A percentile compares a stretch with the other conserved stretches of the same genome.
These are phyloP conservation scores for Cytospora mali DNA, from an alignment of 2,329 filamentous ascomycete genomes.

Conservation along the genomic window DNA sequence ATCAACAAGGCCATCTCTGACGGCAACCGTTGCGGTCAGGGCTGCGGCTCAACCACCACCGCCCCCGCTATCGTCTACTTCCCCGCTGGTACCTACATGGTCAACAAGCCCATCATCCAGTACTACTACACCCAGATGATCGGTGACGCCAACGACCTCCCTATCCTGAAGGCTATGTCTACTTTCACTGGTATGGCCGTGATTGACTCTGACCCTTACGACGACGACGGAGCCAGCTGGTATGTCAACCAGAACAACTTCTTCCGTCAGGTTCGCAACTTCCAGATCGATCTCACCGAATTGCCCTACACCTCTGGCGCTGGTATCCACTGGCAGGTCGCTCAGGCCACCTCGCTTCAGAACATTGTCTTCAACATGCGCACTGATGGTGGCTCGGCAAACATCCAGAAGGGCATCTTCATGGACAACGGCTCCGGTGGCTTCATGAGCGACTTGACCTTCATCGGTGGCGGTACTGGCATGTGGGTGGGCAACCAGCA, in stretches of 20 bases:
- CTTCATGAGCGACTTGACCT: constrained; percentile 80
- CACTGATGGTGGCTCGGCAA: constrained; percentile 62
- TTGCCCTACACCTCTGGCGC: constrained; percentile 64
- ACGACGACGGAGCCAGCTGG: constrained; percentile 67
- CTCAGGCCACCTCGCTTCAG: constrained; percentile 79
- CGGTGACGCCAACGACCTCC: constrained; percentile 73
- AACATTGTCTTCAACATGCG: constrained; percentile 83
- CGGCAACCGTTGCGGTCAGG: constrained; percentile 77
- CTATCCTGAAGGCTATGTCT: constrained; percentile 73
- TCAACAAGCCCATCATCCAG: constrained; percentile 78
- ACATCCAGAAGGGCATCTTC: constrained; percentile 76
- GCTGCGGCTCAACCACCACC: constrained; percentile 83
- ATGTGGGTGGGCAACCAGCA: constrained; percentile 85
- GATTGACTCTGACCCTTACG: constrained; percentile 87
- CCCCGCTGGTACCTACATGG: constrained; percentile 81
- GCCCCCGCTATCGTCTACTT: constrained; percentile 90
- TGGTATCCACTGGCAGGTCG: constrained; percentile 83
- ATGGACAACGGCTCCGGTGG: constrained; percentile 86
- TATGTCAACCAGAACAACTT: constrained; percentile 84
- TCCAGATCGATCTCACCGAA: constrained; percentile 73
- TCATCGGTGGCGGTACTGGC: constrained; percentile 79
- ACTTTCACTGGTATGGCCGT: constrained; percentile 83
- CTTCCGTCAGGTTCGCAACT: constrained; percentile 81
- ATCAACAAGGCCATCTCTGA: constrained; percentile 82
- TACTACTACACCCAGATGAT: constrained; percentile 94